phyloP scores from a whole-genome alignment of 2,329 filamentous ascomycete species.

The Cercospora zeae-maydis region DNA sequence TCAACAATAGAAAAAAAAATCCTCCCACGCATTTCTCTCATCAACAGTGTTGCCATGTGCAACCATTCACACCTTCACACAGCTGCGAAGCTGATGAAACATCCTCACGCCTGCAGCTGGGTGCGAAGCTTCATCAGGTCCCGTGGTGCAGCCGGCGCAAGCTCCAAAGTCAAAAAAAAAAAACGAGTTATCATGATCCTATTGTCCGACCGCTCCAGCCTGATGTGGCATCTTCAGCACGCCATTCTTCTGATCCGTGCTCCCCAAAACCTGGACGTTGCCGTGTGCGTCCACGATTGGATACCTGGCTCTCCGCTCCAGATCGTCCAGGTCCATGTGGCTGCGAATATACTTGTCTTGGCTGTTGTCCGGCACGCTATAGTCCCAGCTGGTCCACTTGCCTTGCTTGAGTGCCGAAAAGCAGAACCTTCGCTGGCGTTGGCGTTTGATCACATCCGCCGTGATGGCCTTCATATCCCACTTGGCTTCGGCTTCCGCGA shows the following conservation, averaged over 20 bases:
- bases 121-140: not conserved
- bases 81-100: not conserved
- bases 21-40: not conserved
- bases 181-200: too few relatives aligned
- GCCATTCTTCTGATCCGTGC: constrained; percentile 27
- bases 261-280: constrained; percentile 28
- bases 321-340: constrained; percentile 73
- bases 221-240: constrained; percentile 30
- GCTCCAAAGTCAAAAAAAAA: constrained; percentile 1
- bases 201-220: constrained; percentile 37
- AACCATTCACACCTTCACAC: not conserved
- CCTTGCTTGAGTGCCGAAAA: constrained; percentile 77
- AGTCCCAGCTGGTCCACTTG: constrained; percentile 78
- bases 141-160: not conserved
- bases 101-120: constrained; percentile 5
- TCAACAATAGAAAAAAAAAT: too few relatives aligned
- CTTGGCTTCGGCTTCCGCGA: constrained; percentile 66
- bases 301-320: constrained; percentile 72
- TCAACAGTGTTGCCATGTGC: not conserved
- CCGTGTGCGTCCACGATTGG: constrained; percentile 54
- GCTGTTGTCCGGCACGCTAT: constrained; percentile 67
- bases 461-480: constrained; percentile 84
- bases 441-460: constrained; percentile 67
- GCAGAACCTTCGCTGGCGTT: constrained; percentile 73
- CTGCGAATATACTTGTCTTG: constrained; percentile 73